Evolutionary conservation across 768 basidiomycete genomes (phyloP).

Genomic region (Russula ochroleuca): DNA sequence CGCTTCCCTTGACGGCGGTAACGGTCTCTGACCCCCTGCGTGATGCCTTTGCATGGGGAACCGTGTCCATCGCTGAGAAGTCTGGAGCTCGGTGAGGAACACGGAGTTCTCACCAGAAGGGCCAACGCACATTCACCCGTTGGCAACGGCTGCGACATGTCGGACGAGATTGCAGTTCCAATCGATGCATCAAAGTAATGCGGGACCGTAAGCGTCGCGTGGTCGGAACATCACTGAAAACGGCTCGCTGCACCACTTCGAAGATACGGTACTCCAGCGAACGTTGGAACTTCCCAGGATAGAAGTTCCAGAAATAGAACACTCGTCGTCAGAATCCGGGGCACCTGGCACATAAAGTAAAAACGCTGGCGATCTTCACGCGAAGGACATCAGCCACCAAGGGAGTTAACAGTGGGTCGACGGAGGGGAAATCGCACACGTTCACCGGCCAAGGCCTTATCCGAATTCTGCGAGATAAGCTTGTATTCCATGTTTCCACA

Average conservation of each 20-base stretch:
- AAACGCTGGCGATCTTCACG: not conserved
- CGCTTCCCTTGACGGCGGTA: slow-evolving; percentile 1
- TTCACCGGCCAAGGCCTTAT: not conserved
- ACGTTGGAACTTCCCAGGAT: not conserved
- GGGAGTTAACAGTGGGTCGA: not conserved
- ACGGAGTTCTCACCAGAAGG: slow-evolving; percentile 14
- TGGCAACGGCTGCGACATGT: slow-evolving; percentile 13
- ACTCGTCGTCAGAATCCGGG: not conserved
- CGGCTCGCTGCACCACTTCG: not conserved
- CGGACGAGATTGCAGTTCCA: slow-evolving; percentile 10
- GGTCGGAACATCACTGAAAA: not conserved
- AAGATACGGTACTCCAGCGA: not conserved
- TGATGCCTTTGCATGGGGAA: not conserved
- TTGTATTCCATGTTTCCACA: slow-evolving; percentile 14
- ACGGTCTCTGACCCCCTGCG: not conserved
- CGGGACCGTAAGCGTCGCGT: not conserved
- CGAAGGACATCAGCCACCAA: not conserved
- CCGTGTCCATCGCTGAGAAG: not conserved
- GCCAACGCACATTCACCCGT: slow-evolving; percentile 9
- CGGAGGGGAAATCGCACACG: not conserved
- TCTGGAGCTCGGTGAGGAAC: not conserved
- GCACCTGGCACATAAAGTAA: not conserved
- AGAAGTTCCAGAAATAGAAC: slow-evolving; percentile 5
- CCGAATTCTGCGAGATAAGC: slow-evolving; percentile 11
- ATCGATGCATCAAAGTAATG: not conserved